These are phyloP conservation scores for Platanthera guangdongensis DNA, from an alignment of 106 monocot species.

Conservation along the genomic window DNA sequence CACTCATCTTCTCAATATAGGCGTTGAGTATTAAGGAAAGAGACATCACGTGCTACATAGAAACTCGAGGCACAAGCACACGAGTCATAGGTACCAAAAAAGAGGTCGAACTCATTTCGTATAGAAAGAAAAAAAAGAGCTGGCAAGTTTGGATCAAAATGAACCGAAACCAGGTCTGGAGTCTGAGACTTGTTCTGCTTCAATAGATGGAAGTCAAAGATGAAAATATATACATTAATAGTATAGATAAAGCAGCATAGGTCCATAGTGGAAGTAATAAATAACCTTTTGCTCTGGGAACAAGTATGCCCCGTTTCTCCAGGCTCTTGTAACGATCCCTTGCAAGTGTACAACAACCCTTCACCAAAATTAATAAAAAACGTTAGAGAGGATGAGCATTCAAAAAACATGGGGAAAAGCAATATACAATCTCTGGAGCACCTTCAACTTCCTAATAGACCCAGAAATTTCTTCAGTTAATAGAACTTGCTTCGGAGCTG, in stretches of 20 bases:
- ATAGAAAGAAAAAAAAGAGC: too few species aligned
- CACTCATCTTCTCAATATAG: too few species aligned
- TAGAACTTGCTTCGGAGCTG: conserved; percentile 79
- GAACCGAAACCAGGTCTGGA: too few species aligned
- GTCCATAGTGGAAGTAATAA: not conserved
- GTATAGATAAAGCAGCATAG: not conserved
- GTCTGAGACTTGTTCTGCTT: too few species aligned
- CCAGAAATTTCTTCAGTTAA: conserved; percentile 94
- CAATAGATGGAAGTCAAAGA: too few species aligned
- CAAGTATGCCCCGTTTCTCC: conserved; percentile 54
- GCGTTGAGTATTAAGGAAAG: too few species aligned
- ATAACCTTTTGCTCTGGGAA: conserved; percentile 25
- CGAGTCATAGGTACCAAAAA: too few species aligned
- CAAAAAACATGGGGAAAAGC: not conserved
- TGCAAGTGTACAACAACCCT: conserved; percentile 58
- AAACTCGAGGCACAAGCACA: too few species aligned
- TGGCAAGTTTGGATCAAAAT: too few species aligned
- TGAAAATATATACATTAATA: not conserved
- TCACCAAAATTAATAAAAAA: not conserved
- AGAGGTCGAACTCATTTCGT: too few species aligned
- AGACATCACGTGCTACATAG: too few species aligned
- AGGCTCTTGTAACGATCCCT: conserved; percentile 65
- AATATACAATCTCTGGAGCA: not conserved
- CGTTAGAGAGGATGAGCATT: not conserved
- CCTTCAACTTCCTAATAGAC: conserved; percentile 92